Base-by-base conservation (phyloP, 2,329 filamentous ascomycete genomes). In the Paracorniculantispora psalliotae region DNA sequence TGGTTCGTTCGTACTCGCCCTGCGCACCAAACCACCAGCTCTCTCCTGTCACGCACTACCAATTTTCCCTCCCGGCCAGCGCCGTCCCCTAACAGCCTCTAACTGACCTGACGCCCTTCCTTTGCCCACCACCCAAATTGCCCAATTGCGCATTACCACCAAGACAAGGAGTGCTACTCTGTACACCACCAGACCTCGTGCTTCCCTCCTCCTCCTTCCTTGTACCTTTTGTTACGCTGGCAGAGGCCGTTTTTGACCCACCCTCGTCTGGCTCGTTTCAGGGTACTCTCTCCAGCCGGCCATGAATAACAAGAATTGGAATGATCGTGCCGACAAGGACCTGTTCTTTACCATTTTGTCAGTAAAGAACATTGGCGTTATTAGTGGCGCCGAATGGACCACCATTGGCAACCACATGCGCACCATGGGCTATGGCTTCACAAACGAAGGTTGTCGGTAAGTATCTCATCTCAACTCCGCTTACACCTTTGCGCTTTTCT, bases 371-470 rank as follows among this genome's bases (percentile, higher is more conserved):
- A 84, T 86, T 65, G 83, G 82, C 63, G 77, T 85, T 67, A 85
- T 86, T 70, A 85, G 81, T 70, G 82, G 81, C 60, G 72, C 75
- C 17, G 83, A 86, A 82, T 86, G 83, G 83, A 80, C 77, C 28
- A 82, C 78, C 41, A 85, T 86, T 65, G 83, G 83, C 62, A 82
- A 82, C 69, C 77, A 82, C 62, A 85, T 86, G 83, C 77, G 83
- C 61, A 71, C 72, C 37, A 66, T 84, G 59, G 82, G 83, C 58
- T 85, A 86, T 65, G 81, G 81, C 70, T 85, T 86, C 69, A 85
- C 83, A 19, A 85, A 86, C 74, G 82, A 86, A 68, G 83, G 83
- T 65, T 85, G 83, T 64, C 81, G 83, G 82, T 85, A 73, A 74
- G 26, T 55, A 41, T 25, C n/a, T 23, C 26, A 17, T 44, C 28